Conservation (phyloP, 768 basidiomycete species). For the Lentinula lateritia region DNA sequence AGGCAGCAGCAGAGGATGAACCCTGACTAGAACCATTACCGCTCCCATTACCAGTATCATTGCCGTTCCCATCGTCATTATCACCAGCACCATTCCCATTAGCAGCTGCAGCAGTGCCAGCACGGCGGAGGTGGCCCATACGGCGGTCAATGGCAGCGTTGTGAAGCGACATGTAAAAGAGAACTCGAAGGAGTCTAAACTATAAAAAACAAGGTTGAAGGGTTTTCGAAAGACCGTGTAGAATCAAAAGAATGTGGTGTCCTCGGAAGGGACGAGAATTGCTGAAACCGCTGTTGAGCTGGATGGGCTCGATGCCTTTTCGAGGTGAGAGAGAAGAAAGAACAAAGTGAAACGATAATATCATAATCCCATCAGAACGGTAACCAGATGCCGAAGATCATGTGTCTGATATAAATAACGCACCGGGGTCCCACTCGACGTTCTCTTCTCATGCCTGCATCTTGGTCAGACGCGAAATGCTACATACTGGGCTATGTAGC, state of each 20-base stretch:
- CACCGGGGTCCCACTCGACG: neutral
- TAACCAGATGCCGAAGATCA: neutral
- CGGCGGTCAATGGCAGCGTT: neutral
- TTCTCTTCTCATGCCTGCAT: too few species aligned
- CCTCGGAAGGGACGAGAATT: neutral
- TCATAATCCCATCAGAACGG: neutral
- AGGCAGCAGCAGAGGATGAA: neutral
- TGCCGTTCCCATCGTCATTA: neutral
- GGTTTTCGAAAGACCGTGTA: conserved; percentile 1
- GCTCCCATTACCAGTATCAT: neutral
- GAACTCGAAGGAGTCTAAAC: neutral
- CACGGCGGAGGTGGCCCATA: neutral
- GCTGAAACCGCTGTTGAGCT: neutral
- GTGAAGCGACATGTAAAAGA: conserved; percentile 1
- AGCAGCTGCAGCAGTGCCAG: neutral
- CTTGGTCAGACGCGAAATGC: too few species aligned
- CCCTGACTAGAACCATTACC: neutral
- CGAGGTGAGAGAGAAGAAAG: neutral
- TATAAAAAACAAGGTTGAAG: neutral
- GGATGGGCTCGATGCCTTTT: neutral
- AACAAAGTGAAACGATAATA: neutral
- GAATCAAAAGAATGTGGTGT: conserved; percentile 6
- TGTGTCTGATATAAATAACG: neutral
- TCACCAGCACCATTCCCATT: neutral
- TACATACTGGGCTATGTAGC: too few species aligned